Evolutionary conservation across 73 alveolate genomes (phyloP), one percentile per base, ranked within the genome.

Genomic region (Strombidium stylifer): DNA sequence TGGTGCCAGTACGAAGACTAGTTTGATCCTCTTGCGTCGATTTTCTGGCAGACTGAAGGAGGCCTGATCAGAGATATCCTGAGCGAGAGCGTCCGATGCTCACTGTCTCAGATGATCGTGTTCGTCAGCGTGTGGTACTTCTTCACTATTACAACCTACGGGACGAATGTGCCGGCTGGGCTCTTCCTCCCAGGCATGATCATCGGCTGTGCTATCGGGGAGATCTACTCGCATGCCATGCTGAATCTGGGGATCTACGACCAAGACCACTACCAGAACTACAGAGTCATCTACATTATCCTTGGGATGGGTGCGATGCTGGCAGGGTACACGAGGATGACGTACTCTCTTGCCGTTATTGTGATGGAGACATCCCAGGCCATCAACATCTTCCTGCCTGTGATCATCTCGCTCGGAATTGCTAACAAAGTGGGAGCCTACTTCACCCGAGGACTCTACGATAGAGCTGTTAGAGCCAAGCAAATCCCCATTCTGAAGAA

Each of bases 91-190:
- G n/a, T n/a, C n/a, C n/a, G n/a, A n/a, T n/a, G n/a, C n/a, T n/a
- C n/a, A n/a, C n/a, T n/a, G n/a, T n/a, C n/a, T n/a, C n/a, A n/a
- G n/a, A n/a, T 71, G 25, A 11, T 28, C 11, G 65, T 58, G 18
- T 73, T 61, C 68, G 28, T 49, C 34, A 35, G 39, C 0, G 23
- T 27, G 1, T 60, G 79, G 79, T 73, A 73, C 39, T 30, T 73
- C 19, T 55, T 73, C 25, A 34, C 72, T 11, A 60, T 57, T 34
- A 25, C 37, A 1, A 62, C 86, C 7, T 84, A 82, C 40, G 94
- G 94, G 0, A 50, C 84, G 18, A 85, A 80, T 10, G 88, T 78
- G 18, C 94, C 94, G 10, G 46, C 84, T 24, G 94, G 94, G 1
- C 78, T 84, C 20, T 84, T 84, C 76, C 69, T 84, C 16, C 94